Evolutionary conservation across 768 basidiomycete genomes (phyloP).

Genomic region (Tephrocybe sp.): DNA sequence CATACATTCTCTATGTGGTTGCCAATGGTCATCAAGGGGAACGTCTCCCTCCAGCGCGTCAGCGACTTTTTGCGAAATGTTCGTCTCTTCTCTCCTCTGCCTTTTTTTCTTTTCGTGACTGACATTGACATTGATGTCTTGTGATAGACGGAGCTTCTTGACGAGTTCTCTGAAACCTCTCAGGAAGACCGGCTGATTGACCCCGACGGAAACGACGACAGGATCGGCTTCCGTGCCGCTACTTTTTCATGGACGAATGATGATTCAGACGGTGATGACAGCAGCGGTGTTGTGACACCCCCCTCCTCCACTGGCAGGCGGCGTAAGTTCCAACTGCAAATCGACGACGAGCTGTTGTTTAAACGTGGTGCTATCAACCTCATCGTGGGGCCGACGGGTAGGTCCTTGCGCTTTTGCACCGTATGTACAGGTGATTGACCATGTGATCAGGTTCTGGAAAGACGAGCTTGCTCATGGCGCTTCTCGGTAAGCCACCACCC

Average conservation of each 20-base stretch:
- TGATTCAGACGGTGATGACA: no score
- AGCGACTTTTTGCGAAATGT: slow-evolving; percentile 40
- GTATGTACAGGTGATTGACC: no score
- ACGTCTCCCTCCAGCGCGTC: slow-evolving; percentile 63
- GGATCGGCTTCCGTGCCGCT: slow-evolving; percentile 52
- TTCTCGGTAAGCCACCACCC: slow-evolving; percentile 39
- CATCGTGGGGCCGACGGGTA: slow-evolving; percentile 56
- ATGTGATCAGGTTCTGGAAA: slow-evolving; percentile 44
- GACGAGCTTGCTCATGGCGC: slow-evolving; percentile 65
- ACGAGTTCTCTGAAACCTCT: not conserved
- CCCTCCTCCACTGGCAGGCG: slow-evolving; percentile 45
- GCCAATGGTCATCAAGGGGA: slow-evolving; percentile 32
- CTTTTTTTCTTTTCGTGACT: not conserved
- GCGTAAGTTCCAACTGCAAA: slow-evolving; percentile 47
- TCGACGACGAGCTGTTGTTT: slow-evolving; percentile 56
- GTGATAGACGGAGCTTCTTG: slow-evolving; percentile 3
- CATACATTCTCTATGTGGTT: slow-evolving; percentile 30
- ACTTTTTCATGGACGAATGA: slow-evolving; percentile 58
- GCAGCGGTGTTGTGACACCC: slow-evolving; percentile 19
- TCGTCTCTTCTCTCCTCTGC: no score
- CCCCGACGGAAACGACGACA: slow-evolving; percentile 13
- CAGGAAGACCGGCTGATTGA: not conserved
- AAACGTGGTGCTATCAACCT: slow-evolving; percentile 51
- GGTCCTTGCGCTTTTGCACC: not conserved
- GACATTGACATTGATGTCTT: not conserved